Evolutionary conservation across 1,284 basidiomycete species (phyloP), one percentile per base, ranked within the genome.

Genomic region (Naganishia cerealis): DNA sequence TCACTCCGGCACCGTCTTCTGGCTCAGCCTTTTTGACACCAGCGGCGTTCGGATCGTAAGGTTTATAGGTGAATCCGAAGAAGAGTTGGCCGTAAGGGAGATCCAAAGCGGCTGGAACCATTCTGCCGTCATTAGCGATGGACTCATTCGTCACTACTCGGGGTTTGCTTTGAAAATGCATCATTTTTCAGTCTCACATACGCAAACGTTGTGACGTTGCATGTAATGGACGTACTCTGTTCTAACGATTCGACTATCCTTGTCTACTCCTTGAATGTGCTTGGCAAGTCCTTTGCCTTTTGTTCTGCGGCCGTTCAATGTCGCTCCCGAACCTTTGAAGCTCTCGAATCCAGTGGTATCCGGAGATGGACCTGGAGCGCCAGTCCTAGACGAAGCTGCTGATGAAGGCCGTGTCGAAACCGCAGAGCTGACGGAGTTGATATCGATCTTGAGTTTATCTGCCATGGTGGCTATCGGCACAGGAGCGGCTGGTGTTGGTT

Each of bases 391-490:
- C 2, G 73, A 74, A 88, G 80, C 8, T 15, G 89, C 85, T 2
- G 91, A 93, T 0, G 85, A 86, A 2, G 92, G 90, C 21, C 92
- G 83, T 33, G 90, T 91, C 1, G 89, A 90, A 15, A 89, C 89
- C 3, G 77, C 77, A 13, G 77, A 77, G 87, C 90, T 90, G 33
- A 58, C 55, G 1, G 87, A 88, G 71, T 88, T 87, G 29, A 94
- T 82, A 76, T 99, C 93, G 71, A 99, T 98, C 78, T 94, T 94
- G 67, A 98, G 86, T 81, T 97, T 98, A 63, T 90, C 91, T 0
- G 95, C 94, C 95, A 99, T 98, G 1, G 94, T 98, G 10, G 90
- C 81, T 10, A 89, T 88, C 1, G 94, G 88, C 1, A 87, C 86
- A 1, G 90, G 86, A 65, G 90, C 90, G 7, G 56, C 50, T n/a